Conservation (phyloP, 2,329 filamentous ascomycete species). For the Cladophialophora yegresii region DNA sequence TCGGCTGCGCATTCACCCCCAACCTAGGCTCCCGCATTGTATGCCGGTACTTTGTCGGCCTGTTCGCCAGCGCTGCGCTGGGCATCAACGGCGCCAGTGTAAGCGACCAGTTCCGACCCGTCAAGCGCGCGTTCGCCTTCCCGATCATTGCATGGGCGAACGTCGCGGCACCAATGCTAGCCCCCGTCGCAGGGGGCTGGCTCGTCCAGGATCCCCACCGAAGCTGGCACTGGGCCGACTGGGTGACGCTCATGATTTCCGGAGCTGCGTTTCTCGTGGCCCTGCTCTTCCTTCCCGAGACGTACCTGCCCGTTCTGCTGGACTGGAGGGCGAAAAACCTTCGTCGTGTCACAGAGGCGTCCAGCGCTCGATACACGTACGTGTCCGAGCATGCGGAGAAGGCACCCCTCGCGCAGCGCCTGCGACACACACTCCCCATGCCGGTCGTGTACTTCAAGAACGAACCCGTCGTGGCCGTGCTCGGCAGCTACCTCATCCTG, state of each 20-base stretch:
- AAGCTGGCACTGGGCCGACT: constrained; percentile 11
- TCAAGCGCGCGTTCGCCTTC: constrained; percentile 5
- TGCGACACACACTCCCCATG: not conserved
- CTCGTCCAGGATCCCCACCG: constrained; percentile 35
- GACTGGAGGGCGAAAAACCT: constrained; percentile 13
- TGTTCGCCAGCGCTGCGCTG: constrained; percentile 1
- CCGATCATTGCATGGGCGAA: constrained; percentile 11
- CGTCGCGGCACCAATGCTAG: constrained; percentile 4
- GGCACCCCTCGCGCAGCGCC: not conserved
- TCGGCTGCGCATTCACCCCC: constrained; percentile 50
- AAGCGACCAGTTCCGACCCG: constrained; percentile 1
- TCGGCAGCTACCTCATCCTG: constrained; percentile 37
- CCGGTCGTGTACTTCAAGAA: constrained; percentile 52
- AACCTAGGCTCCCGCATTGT: constrained; percentile 51
- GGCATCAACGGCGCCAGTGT: constrained; percentile 39
- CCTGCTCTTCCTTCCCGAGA: constrained; percentile 14
- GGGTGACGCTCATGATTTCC: constrained; percentile 10
- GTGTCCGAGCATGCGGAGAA: not conserved
- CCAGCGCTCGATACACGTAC: not conserved
- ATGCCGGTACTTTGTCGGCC: constrained; percentile 37
- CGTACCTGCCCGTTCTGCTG: constrained; percentile 12
- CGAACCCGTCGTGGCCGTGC: constrained; percentile 42
- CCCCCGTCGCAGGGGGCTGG: constrained; percentile 3
- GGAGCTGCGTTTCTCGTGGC: not conserved
- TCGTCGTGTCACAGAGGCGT: not conserved